Base-by-base conservation (phyloP, 1,139 yeast genomes). In the Hansenula sp. region DNA sequence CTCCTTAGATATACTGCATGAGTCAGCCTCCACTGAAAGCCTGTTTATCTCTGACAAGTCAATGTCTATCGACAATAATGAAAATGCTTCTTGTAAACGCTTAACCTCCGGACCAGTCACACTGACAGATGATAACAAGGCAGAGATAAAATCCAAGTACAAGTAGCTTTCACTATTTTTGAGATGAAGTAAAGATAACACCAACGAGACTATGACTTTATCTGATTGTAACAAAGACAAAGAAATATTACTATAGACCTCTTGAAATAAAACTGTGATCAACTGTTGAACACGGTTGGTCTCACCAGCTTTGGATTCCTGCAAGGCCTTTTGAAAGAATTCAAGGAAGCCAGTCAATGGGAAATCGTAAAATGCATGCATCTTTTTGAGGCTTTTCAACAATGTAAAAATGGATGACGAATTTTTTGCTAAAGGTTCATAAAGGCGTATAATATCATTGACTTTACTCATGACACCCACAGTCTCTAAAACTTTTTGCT, bases 351-450 rank as follows among this genome's bases (percentile, higher is more conserved):
- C 70, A 7, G 70, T 65, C 37, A 82, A 64, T 0, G 91, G 69
- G 54, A 84, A 81, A 40, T 73, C 76, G 60, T 87, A 89, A 50
- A 80, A 77, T 34, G 60, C 60, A 47, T 73, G 75, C 32, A 82
- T 45, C 0, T 50, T 46, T 44, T 70, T 61, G 12, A 88, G 58
- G 5, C 58, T 54, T 33, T 72, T 73, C 37, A 81, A 52, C 6
- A 82, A 53, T 0, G 67, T 57, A 54, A 71, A 84, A 1, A 87
- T 60, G 19, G 57, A 53, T 0, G 88, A 73, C 36, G 82, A 72
- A 44, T 77, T 79, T 9, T 59, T 58, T 0, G 93, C 86, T 24
- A 87, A 64, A 1, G 77, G 75, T 28, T 66, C 60, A 53, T 76
- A 88, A 27, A 67, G 62, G 6, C 61, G 60, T 54, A 81, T 65